Base-by-base conservation (phyloP, 1,139 yeast genomes). In the Diutina pseudorugosa region DNA sequence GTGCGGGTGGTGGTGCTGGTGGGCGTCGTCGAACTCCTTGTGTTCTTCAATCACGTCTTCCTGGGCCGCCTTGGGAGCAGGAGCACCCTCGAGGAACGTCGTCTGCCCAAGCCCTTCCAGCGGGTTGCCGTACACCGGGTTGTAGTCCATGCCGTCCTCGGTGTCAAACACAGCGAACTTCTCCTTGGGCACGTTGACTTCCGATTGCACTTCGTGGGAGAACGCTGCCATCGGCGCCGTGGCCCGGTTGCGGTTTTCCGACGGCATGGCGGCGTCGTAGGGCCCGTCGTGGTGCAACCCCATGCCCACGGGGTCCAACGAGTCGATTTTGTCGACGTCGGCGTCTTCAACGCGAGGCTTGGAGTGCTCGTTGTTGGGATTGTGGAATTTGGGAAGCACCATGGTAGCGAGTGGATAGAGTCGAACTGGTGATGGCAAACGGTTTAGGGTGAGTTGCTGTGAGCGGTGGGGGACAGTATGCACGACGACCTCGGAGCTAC, bases 251-350 rank as follows among this genome's bases (percentile, higher is more conserved):
- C 49, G 49, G 40, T 45, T 45, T 18, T 45, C 49, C 21, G 30
- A 25, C 14, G 49, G 49, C 40, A 45, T 25, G 23, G 49, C 49
- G 7, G 49, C 49, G 23, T 45, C 49, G 21, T 45, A 45, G 11
- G 49, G 49, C 2, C 49, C 49, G 30, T 45, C 49, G 30, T 45
- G 49, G 49, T 45, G 49, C 23, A 45, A 25, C 21, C 49, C 49
- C 49, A 45, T 45, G 40, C 49, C 23, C n/a, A 45, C 40, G 21
- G 25, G 20, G 40, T 45, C 49, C 40, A 45, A 27, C 14, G 36
- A 33, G 27, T 45, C 49, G 11, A 45, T 27, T 8, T n/a, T 12
- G 23, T 45, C 49, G n/a, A 45, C 49, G 25, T 18, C 49, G 11
- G 49, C 40, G 11, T 45, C 49, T 3, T 45, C 41, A 14, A 20